A percentile compares a stretch with the other conserved stretches of the same genome.
phyloP scores from a whole-genome alignment of 495 filamentous ascomycete genomes.

The Hypoxylon subgilvum region DNA sequence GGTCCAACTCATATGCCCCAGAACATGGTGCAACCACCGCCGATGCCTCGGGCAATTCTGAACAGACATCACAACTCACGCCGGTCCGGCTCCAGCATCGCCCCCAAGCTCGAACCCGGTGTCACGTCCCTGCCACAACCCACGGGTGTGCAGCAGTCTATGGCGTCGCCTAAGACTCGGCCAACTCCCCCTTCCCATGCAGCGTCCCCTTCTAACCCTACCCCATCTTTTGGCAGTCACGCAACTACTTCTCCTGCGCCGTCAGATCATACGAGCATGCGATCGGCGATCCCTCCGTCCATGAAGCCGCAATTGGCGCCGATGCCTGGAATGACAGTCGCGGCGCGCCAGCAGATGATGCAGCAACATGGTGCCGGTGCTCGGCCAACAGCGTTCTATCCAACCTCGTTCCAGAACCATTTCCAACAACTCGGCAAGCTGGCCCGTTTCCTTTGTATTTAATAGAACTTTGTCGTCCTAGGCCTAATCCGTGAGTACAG shows the following conservation, averaged over 20 bases:
- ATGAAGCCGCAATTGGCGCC: conserved; percentile 50
- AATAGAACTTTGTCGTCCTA: conserved; percentile 81
- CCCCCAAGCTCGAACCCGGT: conserved; percentile 72
- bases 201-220: conserved; percentile 76
- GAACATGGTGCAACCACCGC: conserved; percentile 68
- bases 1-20: conserved; percentile 66
- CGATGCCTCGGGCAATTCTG: conserved; percentile 74
- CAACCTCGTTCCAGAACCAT: conserved; percentile 85
- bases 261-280: conserved; percentile 59
- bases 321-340: conserved; percentile 56
- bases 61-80: conserved; percentile 71
- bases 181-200: conserved; percentile 84
- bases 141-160: conserved; percentile 55
- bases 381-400: conserved; percentile 66
- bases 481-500: conserved; percentile 80
- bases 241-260: conserved; percentile 69
- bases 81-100: conserved; percentile 70
- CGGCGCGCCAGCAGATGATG: conserved; percentile 41
- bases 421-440: conserved; percentile 97
- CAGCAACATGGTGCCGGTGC: conserved; percentile 47
- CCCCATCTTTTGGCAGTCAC: conserved; percentile 73
- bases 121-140: conserved; percentile 61
- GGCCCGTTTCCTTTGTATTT: conserved; percentile 64
- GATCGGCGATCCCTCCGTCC: conserved; percentile 47
- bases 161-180: conserved; percentile 65